These are phyloP conservation scores for Aspergillus coremiiformis DNA, from an alignment of 495 filamentous ascomycete genomes.

Conservation along the genomic window DNA sequence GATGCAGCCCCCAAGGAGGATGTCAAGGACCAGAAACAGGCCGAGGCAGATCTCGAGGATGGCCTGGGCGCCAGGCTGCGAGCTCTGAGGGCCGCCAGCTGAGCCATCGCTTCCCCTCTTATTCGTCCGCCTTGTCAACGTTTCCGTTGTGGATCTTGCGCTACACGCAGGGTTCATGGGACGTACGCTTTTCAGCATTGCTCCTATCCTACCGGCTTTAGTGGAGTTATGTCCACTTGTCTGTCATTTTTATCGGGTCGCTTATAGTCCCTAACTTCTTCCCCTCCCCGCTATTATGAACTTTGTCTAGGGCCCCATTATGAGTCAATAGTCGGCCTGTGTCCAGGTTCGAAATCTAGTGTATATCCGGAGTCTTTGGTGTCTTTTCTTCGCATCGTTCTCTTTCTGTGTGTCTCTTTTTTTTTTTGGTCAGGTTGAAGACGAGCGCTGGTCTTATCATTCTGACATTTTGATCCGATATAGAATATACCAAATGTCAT, in stretches of 20 bases:
- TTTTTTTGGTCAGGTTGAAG: not conserved
- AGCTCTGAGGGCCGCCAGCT: slow-evolving; percentile 38
- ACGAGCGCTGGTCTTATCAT: not conserved
- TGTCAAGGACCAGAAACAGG: slow-evolving; percentile 30
- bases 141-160: not conserved
- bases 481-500: not conserved
- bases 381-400: not conserved
- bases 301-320: not conserved
- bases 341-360: not conserved
- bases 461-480: not conserved
- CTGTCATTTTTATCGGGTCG: not conserved
- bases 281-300: not conserved
- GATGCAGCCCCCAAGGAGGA: slow-evolving; percentile 33
- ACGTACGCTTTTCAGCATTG: not conserved
- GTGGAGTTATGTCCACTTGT: slow-evolving; percentile 6
- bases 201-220: not conserved
- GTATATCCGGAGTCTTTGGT: not conserved
- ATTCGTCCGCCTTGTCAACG: not conserved
- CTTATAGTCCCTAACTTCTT: not conserved
- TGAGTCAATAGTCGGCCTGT: not conserved
- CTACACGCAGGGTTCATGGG: not conserved
- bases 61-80: slow-evolving; percentile 36
- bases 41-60: slow-evolving; percentile 36
- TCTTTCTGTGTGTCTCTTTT: not conserved
- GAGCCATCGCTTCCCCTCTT: not conserved